Conservation (phyloP, 371 early-diverging fungal genomes). For the Actinomortierella wolfii region DNA sequence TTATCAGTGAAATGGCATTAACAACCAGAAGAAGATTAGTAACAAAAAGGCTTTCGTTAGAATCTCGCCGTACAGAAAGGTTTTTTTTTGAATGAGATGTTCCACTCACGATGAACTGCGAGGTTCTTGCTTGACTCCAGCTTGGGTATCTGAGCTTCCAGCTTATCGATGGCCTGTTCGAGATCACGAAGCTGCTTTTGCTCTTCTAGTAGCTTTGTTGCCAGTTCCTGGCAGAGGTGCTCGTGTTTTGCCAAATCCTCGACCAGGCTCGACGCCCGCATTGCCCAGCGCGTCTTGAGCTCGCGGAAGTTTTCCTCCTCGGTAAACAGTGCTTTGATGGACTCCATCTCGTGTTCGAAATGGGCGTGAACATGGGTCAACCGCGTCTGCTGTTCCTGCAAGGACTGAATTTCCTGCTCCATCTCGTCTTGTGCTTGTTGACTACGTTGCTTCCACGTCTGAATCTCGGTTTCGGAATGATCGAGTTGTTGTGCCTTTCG, state of each 20-base stretch:
- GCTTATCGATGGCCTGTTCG: constrained; percentile 12
- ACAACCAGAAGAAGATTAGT: neutral
- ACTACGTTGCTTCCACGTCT: constrained; percentile 5
- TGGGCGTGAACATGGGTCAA: constrained; percentile 19
- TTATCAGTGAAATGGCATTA: neutral
- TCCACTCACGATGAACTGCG: constrained; percentile 22
- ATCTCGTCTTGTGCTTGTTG: constrained; percentile 7
- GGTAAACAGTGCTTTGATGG: constrained; percentile 15
- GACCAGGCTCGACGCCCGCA: constrained; percentile 12
- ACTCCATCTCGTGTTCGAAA: constrained; percentile 16
- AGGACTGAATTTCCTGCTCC: constrained; percentile 15
- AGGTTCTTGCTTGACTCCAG: constrained; percentile 22
- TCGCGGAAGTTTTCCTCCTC: constrained; percentile 36
- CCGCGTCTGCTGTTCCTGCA: constrained; percentile 14
- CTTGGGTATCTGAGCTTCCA: constrained; percentile 10
- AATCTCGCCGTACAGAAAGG: neutral
- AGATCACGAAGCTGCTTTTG: constrained; percentile 10
- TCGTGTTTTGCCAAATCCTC: constrained; percentile 16
- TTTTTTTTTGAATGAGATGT: neutral
- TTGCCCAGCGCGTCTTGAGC: constrained; percentile 30
- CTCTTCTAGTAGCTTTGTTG: constrained; percentile 9
- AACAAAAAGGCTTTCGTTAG: neutral
- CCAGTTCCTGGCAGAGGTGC: constrained; percentile 6
- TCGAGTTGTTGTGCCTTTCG: constrained; percentile 13
- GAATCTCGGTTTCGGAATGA: constrained; percentile 11